Percentiles rank a stretch among this genome's conserved stretches.
These are phyloP conservation scores for Trichosporon coremiiforme DNA, from an alignment of 1,284 basidiomycete genomes.

Conservation along the genomic window DNA sequence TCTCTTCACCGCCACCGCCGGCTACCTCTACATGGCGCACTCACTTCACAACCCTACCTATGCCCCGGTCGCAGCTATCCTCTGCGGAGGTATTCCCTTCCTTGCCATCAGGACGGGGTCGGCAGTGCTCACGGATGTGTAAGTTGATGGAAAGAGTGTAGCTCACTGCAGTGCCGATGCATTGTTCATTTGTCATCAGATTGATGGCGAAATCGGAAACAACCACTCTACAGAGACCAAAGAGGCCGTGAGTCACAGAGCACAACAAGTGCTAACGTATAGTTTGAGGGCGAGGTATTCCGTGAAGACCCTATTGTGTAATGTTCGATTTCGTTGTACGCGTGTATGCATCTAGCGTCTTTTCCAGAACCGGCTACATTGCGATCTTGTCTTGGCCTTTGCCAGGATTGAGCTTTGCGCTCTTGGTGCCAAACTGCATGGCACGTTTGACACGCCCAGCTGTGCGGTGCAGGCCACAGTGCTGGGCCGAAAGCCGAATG, in stretches of 20 bases:
- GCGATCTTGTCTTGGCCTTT: background rate
- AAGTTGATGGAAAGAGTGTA: conserved; percentile 39
- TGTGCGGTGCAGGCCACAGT: conserved; percentile 71
- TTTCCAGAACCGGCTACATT: too few relatives aligned
- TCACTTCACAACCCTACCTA: conserved; percentile 73
- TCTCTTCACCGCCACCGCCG: conserved; percentile 75
- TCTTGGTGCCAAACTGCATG: conserved; percentile 95
- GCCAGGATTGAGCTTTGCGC: conserved; percentile 69
- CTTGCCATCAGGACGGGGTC: conserved; percentile 80
- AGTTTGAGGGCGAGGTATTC: conserved; percentile 28
- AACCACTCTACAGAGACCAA: conserved; percentile 69
- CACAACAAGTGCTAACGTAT: background rate
- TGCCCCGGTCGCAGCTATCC: conserved; percentile 72
- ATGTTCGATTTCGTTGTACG: conserved; percentile 3
- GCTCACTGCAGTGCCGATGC: conserved; percentile 64
- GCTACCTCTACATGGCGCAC: conserved; percentile 86
- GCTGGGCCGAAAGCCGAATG: conserved; percentile 68
- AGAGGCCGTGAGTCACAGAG: conserved; percentile 62
- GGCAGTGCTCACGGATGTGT: conserved; percentile 77
- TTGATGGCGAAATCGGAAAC: conserved; percentile 73
- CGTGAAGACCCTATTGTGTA: conserved; percentile 27
- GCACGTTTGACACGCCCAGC: conserved; percentile 80
- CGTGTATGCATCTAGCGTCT: conserved; percentile 16
- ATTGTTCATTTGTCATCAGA: conserved; percentile 83
- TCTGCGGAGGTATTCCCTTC: conserved; percentile 77